Evolutionary conservation across 352 stramenopile genomes (phyloP).

Genomic region (Thalassiosira hispida): DNA sequence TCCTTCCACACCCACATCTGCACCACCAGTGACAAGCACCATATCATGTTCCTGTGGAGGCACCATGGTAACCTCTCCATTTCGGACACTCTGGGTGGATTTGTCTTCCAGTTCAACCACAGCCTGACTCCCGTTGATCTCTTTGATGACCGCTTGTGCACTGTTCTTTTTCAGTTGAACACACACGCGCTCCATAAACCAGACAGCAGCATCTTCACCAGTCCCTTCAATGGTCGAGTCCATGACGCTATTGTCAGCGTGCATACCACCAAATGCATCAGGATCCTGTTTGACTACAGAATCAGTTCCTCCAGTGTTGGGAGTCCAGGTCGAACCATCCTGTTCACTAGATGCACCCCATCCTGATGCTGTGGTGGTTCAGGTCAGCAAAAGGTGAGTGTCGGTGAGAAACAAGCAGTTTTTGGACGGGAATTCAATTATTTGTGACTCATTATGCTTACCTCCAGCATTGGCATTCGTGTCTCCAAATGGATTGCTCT

Average conservation of each 20-base stretch:
- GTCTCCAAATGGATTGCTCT: conserved; percentile 62
- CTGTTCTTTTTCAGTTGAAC: conserved; percentile 73
- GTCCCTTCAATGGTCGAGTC: conserved; percentile 56
- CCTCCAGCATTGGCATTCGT: conserved; percentile 51
- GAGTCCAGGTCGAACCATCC: conserved; percentile 47
- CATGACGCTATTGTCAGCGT: conserved; percentile 29
- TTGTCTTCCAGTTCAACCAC: conserved; percentile 81
- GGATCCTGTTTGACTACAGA: conserved; percentile 50
- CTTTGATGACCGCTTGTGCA: conserved; percentile 77
- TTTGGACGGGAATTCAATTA: background rate
- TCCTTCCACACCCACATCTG: conserved; percentile 83
- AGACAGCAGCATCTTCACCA: conserved; percentile 74
- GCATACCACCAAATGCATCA: conserved; percentile 37
- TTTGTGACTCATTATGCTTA: conserved; percentile 16
- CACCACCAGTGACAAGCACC: conserved; percentile 83
- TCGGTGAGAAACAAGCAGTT: background rate
- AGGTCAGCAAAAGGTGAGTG: background rate
- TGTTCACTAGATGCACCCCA: conserved; percentile 53
- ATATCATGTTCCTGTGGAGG: conserved; percentile 83
- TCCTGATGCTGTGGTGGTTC: conserved; percentile 19
- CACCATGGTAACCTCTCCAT: conserved; percentile 75
- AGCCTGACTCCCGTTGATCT: conserved; percentile 76
- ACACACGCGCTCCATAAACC: conserved; percentile 87
- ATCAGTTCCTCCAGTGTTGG: conserved; percentile 24
- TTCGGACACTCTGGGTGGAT: conserved; percentile 59